A percentile compares a stretch with the other conserved stretches of the same genome.
These are phyloP conservation scores for Musa troglodytarum DNA, from an alignment of 176 grass and related monocot species.

Conservation along the genomic window DNA sequence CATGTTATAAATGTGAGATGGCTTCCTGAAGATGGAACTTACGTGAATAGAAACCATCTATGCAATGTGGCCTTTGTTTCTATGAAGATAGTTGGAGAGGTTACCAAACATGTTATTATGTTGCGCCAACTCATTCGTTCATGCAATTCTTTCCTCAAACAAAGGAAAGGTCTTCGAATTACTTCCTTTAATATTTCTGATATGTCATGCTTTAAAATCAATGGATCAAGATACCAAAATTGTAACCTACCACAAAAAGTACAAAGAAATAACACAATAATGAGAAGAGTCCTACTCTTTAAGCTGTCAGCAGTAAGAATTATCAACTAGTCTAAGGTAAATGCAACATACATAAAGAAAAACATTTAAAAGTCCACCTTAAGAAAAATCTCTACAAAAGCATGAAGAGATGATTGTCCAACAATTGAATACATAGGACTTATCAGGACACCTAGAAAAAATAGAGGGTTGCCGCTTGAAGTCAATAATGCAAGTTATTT, in stretches of 20 bases:
- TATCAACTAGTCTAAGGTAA: no score
- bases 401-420: background rate
- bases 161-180: constrained; percentile 62
- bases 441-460: no score
- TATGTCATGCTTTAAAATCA: constrained; percentile 54
- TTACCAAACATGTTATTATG: constrained; percentile 55
- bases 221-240: constrained; percentile 72
- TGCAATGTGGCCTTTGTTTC: constrained; percentile 54
- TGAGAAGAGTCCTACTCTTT: background rate
- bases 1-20: background rate
- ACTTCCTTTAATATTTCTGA: constrained; percentile 52
- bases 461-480: no score
- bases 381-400: background rate
- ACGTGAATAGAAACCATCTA: constrained; percentile 72
- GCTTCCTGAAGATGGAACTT: constrained; percentile 21
- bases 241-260: constrained; percentile 32
- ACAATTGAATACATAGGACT: no score
- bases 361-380: no score
- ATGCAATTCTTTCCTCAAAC: constrained; percentile 58
- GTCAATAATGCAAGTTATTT: background rate
- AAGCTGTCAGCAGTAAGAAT: background rate
- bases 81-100: constrained; percentile 52
- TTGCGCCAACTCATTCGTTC: constrained; percentile 40
- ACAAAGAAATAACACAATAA: background rate
- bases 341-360: no score